These are phyloP conservation scores for Massarina eburnea DNA, from an alignment of 2,329 filamentous ascomycete genomes.

Conservation along the genomic window DNA sequence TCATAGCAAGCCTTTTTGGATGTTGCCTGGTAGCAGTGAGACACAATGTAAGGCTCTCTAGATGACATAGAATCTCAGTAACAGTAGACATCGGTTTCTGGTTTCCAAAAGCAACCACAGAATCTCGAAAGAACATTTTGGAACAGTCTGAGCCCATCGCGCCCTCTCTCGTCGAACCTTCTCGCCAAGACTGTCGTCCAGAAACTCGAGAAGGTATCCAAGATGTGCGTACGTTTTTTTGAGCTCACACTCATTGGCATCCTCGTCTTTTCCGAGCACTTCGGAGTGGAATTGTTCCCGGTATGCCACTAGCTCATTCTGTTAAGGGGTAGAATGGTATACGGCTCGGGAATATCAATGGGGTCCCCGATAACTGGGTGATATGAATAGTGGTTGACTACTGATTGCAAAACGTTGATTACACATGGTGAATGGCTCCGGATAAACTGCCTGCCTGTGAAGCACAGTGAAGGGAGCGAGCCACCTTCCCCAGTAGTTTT, in stretches of 20 bases:
- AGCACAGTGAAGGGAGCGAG: background rate
- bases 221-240: slow-evolving; percentile 4
- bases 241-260: background rate
- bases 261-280: background rate
- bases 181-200: slow-evolving; percentile 3
- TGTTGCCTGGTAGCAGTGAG: background rate
- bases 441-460: slow-evolving; percentile 1
- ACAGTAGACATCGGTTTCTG: background rate
- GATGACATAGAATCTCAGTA: background rate
- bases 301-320: background rate
- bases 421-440: slow-evolving; percentile 4
- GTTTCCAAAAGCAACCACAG: slow-evolving; percentile 3
- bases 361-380: slow-evolving; percentile 1
- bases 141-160: slow-evolving; percentile 1
- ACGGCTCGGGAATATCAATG: slow-evolving; percentile 1
- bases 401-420: slow-evolving; percentile 5
- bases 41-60: slow-evolving; percentile 2
- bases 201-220: slow-evolving; percentile 3
- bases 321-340: slow-evolving; percentile 3
- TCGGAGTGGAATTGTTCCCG: slow-evolving; percentile 1
- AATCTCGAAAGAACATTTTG: slow-evolving; percentile 3
- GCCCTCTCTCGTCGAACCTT: slow-evolving; percentile 1
- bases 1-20: background rate
- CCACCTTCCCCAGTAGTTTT: background rate
- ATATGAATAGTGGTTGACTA: slow-evolving; percentile 7